Conservation (phyloP, 805 yeast genomes). For the Ogataea angusta region DNA sequence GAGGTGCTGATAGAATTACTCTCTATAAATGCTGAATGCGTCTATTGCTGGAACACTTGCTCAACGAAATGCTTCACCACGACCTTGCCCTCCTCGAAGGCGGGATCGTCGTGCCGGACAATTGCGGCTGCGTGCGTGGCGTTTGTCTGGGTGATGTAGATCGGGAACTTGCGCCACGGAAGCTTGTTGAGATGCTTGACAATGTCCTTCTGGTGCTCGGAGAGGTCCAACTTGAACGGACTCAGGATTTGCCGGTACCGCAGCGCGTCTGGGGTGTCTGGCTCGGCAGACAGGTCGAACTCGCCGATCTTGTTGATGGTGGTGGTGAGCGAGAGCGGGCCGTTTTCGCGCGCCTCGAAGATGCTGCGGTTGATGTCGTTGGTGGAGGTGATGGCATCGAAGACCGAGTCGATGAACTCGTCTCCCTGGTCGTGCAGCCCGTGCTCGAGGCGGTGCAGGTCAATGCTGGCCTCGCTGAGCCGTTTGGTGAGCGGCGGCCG, state of each 20-base stretch:
- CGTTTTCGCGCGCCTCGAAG: conserved; percentile 28
- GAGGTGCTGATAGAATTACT: no score
- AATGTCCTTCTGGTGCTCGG: conserved; percentile 46
- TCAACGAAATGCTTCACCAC: conserved; percentile 65
- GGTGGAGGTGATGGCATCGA: conserved; percentile 49
- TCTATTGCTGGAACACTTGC: conserved; percentile 32
- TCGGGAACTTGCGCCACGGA: conserved; percentile 68
- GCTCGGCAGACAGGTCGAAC: conserved; percentile 18
- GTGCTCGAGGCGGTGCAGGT: conserved; percentile 35
- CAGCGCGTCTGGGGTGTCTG: conserved; percentile 2
- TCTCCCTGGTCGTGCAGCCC: conserved; percentile 61
- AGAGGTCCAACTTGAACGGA: conserved; percentile 37
- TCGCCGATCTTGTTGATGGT: conserved; percentile 30
- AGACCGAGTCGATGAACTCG: conserved; percentile 59
- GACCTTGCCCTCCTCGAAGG: conserved; percentile 65
- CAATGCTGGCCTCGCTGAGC: conserved; percentile 25
- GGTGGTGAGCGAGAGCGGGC: conserved; percentile 24
- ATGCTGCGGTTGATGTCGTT: conserved; percentile 22
- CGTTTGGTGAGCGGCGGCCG: conserved; percentile 24
- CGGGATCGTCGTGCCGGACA: conserved; percentile 54
- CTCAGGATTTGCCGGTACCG: conserved; percentile 15
- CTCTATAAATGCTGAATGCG: background rate
- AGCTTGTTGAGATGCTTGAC: conserved; percentile 55
- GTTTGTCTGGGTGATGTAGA: conserved; percentile 60
- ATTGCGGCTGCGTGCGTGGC: conserved; percentile 83